Percentiles rank a stretch among this genome's conserved stretches.
phyloP scores from a whole-genome alignment of 768 basidiomycete genomes.

The Lentinula boryana region DNA sequence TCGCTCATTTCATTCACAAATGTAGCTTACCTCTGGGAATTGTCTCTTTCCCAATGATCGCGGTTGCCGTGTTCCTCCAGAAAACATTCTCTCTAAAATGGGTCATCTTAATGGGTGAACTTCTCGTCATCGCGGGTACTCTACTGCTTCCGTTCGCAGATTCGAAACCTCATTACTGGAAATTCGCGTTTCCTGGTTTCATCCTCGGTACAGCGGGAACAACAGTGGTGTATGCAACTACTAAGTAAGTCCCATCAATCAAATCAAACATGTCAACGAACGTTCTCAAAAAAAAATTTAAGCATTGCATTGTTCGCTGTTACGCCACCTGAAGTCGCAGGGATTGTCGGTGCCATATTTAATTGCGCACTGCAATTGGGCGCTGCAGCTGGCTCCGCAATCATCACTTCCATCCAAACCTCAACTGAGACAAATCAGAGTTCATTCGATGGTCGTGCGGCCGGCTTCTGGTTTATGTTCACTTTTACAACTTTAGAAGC shows the following conservation, averaged over 20 bases:
- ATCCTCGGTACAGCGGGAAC: slow-evolving; percentile 39
- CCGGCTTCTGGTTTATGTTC: slow-evolving; percentile 38
- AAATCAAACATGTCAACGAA: not conserved
- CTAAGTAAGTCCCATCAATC: slow-evolving; percentile 31
- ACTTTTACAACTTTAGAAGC: slow-evolving; percentile 16
- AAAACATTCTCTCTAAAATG: slow-evolving; percentile 29
- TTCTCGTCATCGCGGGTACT: slow-evolving; percentile 30
- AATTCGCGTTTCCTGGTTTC: slow-evolving; percentile 43
- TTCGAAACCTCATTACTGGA: slow-evolving; percentile 37
- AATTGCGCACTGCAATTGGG: slow-evolving; percentile 49
- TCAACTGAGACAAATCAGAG: slow-evolving; percentile 28
- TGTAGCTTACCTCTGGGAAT: not conserved
- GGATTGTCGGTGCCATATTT: slow-evolving; percentile 51
- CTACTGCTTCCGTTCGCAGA: slow-evolving; percentile 36
- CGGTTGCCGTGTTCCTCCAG: not conserved
- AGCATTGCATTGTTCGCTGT: slow-evolving; percentile 45
- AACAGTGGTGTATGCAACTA: slow-evolving; percentile 38
- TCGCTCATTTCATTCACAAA: not conserved
- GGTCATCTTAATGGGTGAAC: slow-evolving; percentile 37
- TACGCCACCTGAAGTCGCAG: slow-evolving; percentile 41
- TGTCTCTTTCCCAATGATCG: not conserved
- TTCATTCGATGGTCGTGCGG: slow-evolving; percentile 34
- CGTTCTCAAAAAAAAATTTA: slow-evolving; percentile 11
- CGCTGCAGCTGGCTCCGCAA: slow-evolving; percentile 43
- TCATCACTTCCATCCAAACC: slow-evolving; percentile 41